Evolutionary conservation across 306 rosid species (phyloP), one percentile per base, ranked within the genome.

Genomic region (Gillenia trifoliata): DNA sequence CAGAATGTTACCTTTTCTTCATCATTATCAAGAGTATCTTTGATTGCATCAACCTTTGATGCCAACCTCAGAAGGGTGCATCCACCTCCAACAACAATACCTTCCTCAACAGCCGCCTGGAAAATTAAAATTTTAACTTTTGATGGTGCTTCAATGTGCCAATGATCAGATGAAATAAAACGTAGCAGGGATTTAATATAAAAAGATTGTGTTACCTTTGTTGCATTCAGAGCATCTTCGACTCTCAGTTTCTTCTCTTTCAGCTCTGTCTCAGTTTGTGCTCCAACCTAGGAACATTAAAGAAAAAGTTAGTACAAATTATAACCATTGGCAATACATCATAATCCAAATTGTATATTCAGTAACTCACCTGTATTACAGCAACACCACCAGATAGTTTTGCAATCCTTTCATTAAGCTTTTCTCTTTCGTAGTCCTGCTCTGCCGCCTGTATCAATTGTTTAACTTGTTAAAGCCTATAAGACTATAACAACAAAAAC

Each of bases 41-140:
- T 90, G 81, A 95, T 95, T 13, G 96, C 87, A 16, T 95, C 98
- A 72, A 95, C 98, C 90, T 92, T 95, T 7, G 98, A 81, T 19
- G 99, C 99, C 70, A 95, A 89, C 82, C 99, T 95, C 74, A 95
- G 82, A 67, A 95, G 77, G 50, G 98, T 92, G 84, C 99, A 95
- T 54, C 99, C 99, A 77, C 99, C 99, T 47, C 99, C 99, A 66
- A 95, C 99, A 30, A 95, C 99, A 83, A 95, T 95, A 74, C 99
- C 99, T 78, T 95, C 99, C 83, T 95, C 99, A 41, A 95, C 99
- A 68, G 99, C 99, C 2, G 99, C 99, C 99, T 95, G 83, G 31
- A 79, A 2, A 71, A 49, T 70, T 26, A 60, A 49, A 65, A 23
- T 1, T 30, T 25, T n/a, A 7, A 45, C 57, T 41, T 22, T 65